These are phyloP conservation scores for Trichoderma sp. DNA, from an alignment of 2,329 filamentous ascomycete genomes.

Conservation along the genomic window DNA sequence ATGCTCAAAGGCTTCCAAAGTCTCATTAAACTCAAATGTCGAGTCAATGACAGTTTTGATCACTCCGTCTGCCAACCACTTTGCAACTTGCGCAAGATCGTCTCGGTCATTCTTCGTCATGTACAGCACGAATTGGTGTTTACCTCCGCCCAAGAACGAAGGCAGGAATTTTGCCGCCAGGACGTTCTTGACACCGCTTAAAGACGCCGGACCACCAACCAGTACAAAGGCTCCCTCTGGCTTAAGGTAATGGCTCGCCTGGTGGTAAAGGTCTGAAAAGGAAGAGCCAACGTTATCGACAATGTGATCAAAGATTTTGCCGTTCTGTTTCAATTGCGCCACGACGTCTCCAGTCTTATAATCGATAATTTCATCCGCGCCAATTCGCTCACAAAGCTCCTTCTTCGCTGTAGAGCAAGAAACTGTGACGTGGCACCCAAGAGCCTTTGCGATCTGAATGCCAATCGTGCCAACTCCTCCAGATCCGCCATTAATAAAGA, in stretches of 20 bases:
- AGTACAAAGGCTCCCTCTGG: conserved; percentile 48
- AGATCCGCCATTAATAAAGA: conserved; percentile 65
- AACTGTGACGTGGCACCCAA: conserved; percentile 59
- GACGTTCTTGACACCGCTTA: conserved; percentile 27
- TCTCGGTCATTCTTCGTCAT: conserved; percentile 40
- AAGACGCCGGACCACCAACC: conserved; percentile 43
- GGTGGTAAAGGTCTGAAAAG: conserved; percentile 51
- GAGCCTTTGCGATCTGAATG: conserved; percentile 62
- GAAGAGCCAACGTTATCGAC: conserved; percentile 59
- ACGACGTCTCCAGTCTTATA: conserved; percentile 53
- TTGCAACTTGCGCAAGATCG: conserved; percentile 49
- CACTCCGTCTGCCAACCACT: conserved; percentile 57
- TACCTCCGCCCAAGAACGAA: conserved; percentile 39
- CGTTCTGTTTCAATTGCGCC: conserved; percentile 44
- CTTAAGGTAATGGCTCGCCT: conserved; percentile 49
- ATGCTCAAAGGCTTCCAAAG: conserved; percentile 53
- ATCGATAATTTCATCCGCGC: conserved; percentile 64
- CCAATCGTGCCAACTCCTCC: conserved; percentile 61
- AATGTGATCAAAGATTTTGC: conserved; percentile 47
- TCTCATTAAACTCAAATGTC: conserved; percentile 55
- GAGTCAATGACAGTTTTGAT: conserved; percentile 55
- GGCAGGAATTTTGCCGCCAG: conserved; percentile 30
- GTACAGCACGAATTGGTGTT: conserved; percentile 42
- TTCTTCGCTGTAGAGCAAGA: conserved; percentile 60
- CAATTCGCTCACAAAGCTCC: conserved; percentile 54